Conservation (phyloP, 2,329 filamentous ascomycete species). For the Juglanconis oblonga region DNA sequence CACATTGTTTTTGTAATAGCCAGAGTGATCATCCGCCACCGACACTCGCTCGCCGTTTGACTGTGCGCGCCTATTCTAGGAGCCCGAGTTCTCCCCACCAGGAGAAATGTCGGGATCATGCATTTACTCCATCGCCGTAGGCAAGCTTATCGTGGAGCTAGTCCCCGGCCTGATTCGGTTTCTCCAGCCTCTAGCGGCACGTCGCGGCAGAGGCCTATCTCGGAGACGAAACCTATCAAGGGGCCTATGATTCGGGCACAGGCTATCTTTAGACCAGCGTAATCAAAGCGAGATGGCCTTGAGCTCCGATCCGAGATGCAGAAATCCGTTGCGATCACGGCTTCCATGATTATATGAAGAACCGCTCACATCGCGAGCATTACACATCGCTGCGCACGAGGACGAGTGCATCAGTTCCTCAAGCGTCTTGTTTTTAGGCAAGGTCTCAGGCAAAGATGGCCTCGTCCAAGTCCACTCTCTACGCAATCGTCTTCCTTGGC, state of each 20-base stretch:
- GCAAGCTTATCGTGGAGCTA: constrained; percentile 12
- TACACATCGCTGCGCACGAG: neutral
- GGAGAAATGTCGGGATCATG: constrained; percentile 5
- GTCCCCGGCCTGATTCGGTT: neutral
- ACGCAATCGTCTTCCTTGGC: constrained; percentile 1
- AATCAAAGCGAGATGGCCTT: constrained; percentile 4
- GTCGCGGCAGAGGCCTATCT: constrained; percentile 14
- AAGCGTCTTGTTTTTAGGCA: neutral
- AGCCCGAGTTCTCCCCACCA: neutral
- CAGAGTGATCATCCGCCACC: too few relatives aligned
- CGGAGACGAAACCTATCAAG: constrained; percentile 5
- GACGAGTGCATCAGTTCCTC: neutral
- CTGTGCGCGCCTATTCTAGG: too few relatives aligned
- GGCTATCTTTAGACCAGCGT: neutral
- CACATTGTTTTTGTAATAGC: too few relatives aligned
- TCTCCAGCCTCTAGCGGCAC: constrained; percentile 11
- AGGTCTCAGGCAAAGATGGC: neutral
- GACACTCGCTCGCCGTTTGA: too few relatives aligned
- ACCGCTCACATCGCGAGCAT: neutral
- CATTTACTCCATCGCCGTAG: neutral
- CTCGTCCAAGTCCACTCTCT: neutral
- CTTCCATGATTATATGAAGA: neutral
- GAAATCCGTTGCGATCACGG: neutral
- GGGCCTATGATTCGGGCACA: constrained; percentile 3
- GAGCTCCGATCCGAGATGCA: neutral